Evolutionary conservation across 2,329 filamentous ascomycete genomes (phyloP).

Genomic region (Cadophora sp.): DNA sequence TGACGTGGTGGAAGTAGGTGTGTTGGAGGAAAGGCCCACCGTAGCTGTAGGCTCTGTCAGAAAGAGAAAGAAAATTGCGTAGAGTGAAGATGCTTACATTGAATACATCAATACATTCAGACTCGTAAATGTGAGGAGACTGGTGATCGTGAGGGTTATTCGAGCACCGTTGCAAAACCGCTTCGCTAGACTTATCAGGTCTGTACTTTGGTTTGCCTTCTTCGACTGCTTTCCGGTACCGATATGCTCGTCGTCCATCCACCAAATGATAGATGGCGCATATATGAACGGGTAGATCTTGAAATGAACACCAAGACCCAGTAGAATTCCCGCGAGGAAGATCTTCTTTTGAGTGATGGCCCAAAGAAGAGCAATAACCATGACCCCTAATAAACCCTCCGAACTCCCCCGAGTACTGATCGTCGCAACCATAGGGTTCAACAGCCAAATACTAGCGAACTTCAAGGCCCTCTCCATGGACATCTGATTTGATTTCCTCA

Average conservation of each 20-base stretch:
- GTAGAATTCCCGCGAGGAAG: conserved; percentile 71
- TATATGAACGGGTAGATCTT: conserved; percentile 99
- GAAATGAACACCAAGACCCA: conserved; percentile 90
- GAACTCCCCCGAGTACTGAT: conserved; percentile 96
- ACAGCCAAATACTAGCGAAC: conserved; percentile 87
- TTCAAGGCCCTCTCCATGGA: conserved; percentile 63
- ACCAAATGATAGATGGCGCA: conserved; percentile 80
- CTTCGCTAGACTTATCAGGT: conserved; percentile 38
- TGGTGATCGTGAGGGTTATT: conserved; percentile 65
- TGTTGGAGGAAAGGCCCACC: conserved; percentile 83
- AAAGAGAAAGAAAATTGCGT: background rate
- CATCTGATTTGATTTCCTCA: conserved; percentile 49
- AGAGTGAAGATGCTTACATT: conserved; percentile 64
- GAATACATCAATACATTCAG: conserved; percentile 83
- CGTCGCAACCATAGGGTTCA: conserved; percentile 98
- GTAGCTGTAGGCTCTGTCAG: conserved; percentile 60
- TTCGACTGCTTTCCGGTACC: conserved; percentile 28
- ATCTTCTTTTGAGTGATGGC: conserved; percentile 72
- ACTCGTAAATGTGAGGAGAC: conserved; percentile 73
- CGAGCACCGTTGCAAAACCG: conserved; percentile 61
- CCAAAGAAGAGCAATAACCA: conserved; percentile 86
- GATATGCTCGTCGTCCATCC: conserved; percentile 69
- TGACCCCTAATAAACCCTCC: conserved; percentile 85
- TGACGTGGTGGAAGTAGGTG: conserved; percentile 92
- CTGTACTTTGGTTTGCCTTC: conserved; percentile 38